phyloP scores from a whole-genome alignment of 164 flowering plant species.

The Dillenia turbinata region DNA sequence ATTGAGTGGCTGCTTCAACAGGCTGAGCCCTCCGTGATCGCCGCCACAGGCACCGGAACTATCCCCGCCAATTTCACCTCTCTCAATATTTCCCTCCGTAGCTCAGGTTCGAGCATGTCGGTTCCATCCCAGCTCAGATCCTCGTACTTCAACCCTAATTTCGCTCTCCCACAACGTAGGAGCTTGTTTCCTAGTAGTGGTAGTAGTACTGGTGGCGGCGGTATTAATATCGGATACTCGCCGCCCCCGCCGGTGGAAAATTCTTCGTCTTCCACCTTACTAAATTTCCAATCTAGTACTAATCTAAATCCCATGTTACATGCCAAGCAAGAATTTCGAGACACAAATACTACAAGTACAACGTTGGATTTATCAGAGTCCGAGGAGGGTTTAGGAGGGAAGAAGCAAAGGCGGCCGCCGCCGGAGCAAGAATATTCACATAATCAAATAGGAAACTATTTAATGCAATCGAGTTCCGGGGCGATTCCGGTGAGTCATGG shows the following conservation, averaged over 20 bases:
- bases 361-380: conserved; percentile 39
- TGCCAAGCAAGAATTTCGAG: conserved; percentile 47
- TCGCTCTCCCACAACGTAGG: conserved; percentile 28
- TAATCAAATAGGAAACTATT: conserved; percentile 55
- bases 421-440: conserved; percentile 34
- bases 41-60: conserved; percentile 42
- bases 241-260: too few relatives aligned
- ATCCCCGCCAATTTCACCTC: conserved; percentile 74
- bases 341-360: conserved; percentile 6
- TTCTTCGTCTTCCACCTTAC: conserved; percentile 10
- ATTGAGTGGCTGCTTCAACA: conserved; percentile 69
- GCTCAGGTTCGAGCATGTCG: conserved; percentile 60
- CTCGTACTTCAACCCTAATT: conserved; percentile 37
- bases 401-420: conserved; percentile 41
- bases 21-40: conserved; percentile 71
- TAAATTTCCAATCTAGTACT: conserved; percentile 25
- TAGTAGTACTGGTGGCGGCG: too few relatives aligned
- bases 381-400: conserved; percentile 24
- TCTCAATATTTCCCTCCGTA: conserved; percentile 51
- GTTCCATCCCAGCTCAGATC: conserved; percentile 61
- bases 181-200: neutral
- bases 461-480: conserved; percentile 54
- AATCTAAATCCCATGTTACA: conserved; percentile 22
- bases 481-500: conserved; percentile 39
- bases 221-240: too few relatives aligned